Evolutionary conservation across 2,329 filamentous ascomycete species (phyloP).

Genomic region (Juglanconis juglandina): DNA sequence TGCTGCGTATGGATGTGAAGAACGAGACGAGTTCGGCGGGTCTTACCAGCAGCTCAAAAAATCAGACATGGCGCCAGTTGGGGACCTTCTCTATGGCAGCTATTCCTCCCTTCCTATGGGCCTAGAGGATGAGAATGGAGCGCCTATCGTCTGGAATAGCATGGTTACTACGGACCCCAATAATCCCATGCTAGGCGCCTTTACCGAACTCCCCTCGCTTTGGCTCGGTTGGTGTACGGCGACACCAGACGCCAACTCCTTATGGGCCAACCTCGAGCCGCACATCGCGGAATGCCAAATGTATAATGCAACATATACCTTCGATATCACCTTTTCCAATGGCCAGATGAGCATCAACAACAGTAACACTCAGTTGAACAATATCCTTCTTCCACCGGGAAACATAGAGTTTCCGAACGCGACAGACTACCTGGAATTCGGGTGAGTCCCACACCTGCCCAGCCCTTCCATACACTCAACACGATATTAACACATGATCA

Average conservation of each 20-base stretch:
- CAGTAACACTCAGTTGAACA: neutral
- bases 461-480: neutral
- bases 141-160: slow-evolving; percentile 15
- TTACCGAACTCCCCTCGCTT: slow-evolving; percentile 12
- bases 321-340: slow-evolving; percentile 10
- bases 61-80: slow-evolving; percentile 13
- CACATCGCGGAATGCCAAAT: slow-evolving; percentile 17
- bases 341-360: slow-evolving; percentile 10
- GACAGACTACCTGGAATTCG: slow-evolving; percentile 13
- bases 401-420: slow-evolving; percentile 7
- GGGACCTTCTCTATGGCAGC: slow-evolving; percentile 15
- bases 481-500: neutral
- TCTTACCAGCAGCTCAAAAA: slow-evolving; percentile 1
- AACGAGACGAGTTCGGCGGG: slow-evolving; percentile 16
- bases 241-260: neutral
- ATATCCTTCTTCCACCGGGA: slow-evolving; percentile 10
- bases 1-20: slow-evolving; percentile 17
- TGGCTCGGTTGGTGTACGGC: slow-evolving; percentile 17
- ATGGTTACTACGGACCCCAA: slow-evolving; percentile 4
- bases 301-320: slow-evolving; percentile 16
- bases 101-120: slow-evolving; percentile 17
- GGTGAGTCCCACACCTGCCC: slow-evolving; percentile 3
- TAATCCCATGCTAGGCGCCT: slow-evolving; percentile 12
- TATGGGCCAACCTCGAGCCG: slow-evolving; percentile 6
- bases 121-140: slow-evolving; percentile 12